Conservation (phyloP, 1,284 basidiomycete species). For the Rhodotorula sp. region DNA sequence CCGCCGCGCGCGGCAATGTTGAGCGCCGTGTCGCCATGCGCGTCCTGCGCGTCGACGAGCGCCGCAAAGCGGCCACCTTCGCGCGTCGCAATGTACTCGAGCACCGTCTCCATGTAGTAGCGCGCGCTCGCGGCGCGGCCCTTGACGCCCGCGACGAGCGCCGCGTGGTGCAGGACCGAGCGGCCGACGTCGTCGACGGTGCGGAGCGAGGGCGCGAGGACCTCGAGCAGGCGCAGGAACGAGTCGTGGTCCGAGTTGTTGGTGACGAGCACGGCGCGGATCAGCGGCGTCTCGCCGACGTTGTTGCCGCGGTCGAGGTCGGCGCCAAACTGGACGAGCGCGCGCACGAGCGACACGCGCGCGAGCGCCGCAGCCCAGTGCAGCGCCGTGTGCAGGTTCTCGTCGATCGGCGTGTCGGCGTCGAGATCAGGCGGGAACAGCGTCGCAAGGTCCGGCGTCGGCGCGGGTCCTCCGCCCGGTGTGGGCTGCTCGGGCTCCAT, state of each 20-base stretch:
- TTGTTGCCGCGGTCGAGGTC: constrained; percentile 88
- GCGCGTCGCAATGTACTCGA: constrained; percentile 59
- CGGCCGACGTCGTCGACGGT: constrained; percentile 88
- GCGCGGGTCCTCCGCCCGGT: not conserved
- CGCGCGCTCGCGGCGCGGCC: constrained; percentile 80
- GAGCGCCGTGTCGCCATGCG: constrained; percentile 93
- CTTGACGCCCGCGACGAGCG: constrained; percentile 84
- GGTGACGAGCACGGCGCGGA: constrained; percentile 86
- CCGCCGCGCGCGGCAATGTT: constrained; percentile 94
- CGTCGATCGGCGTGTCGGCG: constrained; percentile 81
- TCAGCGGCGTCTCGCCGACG: constrained; percentile 90
- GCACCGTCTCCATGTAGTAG: constrained; percentile 88
- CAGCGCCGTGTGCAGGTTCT: constrained; percentile 90
- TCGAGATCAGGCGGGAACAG: constrained; percentile 56
- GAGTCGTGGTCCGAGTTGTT: constrained; percentile 74
- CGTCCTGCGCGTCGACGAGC: constrained; percentile 88
- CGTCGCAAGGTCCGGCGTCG: constrained; percentile 17
- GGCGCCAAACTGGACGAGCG: constrained; percentile 72
- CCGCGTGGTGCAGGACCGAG: constrained; percentile 91
- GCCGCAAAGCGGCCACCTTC: constrained; percentile 64
- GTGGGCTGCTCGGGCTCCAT: constrained; percentile 19
- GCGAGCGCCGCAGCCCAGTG: constrained; percentile 91
- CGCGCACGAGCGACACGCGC: constrained; percentile 63
- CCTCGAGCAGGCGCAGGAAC: constrained; percentile 60
- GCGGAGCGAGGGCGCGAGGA: constrained; percentile 71